Evolutionary conservation across 2,329 filamentous ascomycete species (phyloP), one percentile per base, ranked within the genome.

Genomic region (Ophiostoma australiae): DNA sequence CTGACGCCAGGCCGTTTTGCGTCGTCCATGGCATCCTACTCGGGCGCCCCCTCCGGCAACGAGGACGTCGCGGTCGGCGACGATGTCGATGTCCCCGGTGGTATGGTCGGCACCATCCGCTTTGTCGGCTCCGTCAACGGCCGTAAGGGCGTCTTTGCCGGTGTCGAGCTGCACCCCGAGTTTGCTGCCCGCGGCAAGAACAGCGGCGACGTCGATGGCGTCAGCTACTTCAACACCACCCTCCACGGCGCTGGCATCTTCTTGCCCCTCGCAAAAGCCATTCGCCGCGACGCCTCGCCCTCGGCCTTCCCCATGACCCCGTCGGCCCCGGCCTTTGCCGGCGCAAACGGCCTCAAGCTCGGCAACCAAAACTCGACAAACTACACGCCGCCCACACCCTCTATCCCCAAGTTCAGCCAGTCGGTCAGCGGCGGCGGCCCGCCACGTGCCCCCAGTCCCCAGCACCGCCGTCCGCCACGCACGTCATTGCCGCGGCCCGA

Each of bases 141-240:
- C 74, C 97, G 97, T 83, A 93, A 91, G 75, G 95, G 95, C 69
- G 87, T 87, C 27, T 99, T 99, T 83, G 93, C 92, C 41, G 95
- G 95, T 66, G 92, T 99, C 48, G 95, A 99, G 80, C 84, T 99
- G 74, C 88, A 90, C 76, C 83, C 87, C 70, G 91, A 97, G 75
- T 96, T 90, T 82, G 91, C 93, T 44, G 80, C 85, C 69, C 88
- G 91, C 78, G 95, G 95, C 44, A 99, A 99, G 84, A 99, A 99
- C 78, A 96, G 87, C 77, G 95, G 95, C 74, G 94, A 97, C 79
- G 95, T 98, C 70, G 94, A 98, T 76, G 95, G 88, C 71, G 78
- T 89, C 68, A 87, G 84, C 44, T 99, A 99, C 81, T 99, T 99
- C 79, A 85, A 84, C 48, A 97, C 95, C 13, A 85, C 86, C 3